A percentile compares a stretch with the other conserved stretches of the same genome.
Evolutionary conservation across 192 early-diverging fungal species (phyloP).

Genomic region (Gryganskiella cystojenkinii): DNA sequence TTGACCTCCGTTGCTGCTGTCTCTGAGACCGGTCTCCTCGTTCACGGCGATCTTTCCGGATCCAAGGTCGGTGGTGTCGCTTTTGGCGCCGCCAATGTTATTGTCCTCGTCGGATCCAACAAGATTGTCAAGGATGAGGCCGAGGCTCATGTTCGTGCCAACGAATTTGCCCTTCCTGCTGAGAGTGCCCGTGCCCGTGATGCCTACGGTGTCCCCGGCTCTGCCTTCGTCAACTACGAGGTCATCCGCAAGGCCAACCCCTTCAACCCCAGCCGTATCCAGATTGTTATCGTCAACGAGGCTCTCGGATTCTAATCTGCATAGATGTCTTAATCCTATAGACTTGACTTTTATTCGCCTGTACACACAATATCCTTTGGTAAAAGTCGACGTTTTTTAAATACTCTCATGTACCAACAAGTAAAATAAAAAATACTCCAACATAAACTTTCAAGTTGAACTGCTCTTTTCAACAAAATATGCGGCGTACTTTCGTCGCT

Average conservation of each 20-base stretch:
- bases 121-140: conserved; percentile 58
- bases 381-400: too few species aligned
- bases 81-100: conserved; percentile 43
- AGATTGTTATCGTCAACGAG: conserved; percentile 53
- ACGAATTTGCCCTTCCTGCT: conserved; percentile 44
- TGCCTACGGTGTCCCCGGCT: conserved; percentile 52
- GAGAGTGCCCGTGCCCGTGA: conserved; percentile 55
- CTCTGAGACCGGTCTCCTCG: conserved; percentile 52
- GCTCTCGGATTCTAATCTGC: too few species aligned
- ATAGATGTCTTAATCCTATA: too few species aligned
- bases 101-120: conserved; percentile 51
- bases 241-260: conserved; percentile 46
- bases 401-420: too few species aligned
- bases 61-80: conserved; percentile 54
- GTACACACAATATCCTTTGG: too few species aligned
- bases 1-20: conserved; percentile 51
- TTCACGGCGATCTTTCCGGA: conserved; percentile 48
- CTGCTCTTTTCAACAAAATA: too few species aligned
- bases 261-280: conserved; percentile 37
- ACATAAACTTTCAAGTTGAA: too few species aligned
- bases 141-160: conserved; percentile 46
- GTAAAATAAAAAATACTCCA: too few species aligned
- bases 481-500: too few species aligned
- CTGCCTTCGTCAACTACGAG: conserved; percentile 46
- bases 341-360: too few species aligned